Base-by-base conservation (phyloP, 2,329 filamentous ascomycete genomes). In the Xylaria sp. region DNA sequence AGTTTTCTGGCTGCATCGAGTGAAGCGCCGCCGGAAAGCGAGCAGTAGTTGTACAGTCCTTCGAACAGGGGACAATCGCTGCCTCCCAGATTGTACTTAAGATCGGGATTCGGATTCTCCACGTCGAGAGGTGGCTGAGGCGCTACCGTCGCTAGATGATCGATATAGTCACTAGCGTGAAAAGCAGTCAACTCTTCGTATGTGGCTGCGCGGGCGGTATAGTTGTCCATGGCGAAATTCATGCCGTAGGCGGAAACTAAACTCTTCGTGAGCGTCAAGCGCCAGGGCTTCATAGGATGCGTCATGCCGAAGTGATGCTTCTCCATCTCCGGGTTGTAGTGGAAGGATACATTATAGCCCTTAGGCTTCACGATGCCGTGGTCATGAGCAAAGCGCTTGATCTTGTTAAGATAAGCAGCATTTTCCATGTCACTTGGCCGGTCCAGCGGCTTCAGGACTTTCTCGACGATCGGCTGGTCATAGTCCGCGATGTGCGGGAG, bases 271-370 rank as follows among this genome's bases (percentile, higher is more conserved):
- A 99, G 82, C 13, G 92, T 97, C 65, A 99, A 79, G 42, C 94
- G 90, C 93, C 94, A 97, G 60, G 94, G 94, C 75, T 99, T 99
- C 94, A 99, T 99, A 18, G 94, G 94, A 78, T 99, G 94, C 8
- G 91, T 92, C 76, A 91, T 89, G 66, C 94, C 94, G 74, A 99
- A 99, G 75, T 99, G 94, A 75, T 97, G 93, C 72, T 90, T 89
- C 77, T 99, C 94, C 73, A 97, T 95, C 61, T 91, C 87, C 1
- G 92, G 90, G 70, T 97, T 97, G 76, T 92, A 91, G 74, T 99
- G 94, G 76, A 92, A 97, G 8, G 93, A 97, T 52, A 99, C 93
- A 37, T 83, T 92, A 76, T 95, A 92, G 67, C 92, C 92, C 71
- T 89, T 87, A 1, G 93, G 92, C 42, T 86, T 83, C 55, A 86